Conservation (phyloP, 306 rosid species). For the Gleditsia sinensis region DNA sequence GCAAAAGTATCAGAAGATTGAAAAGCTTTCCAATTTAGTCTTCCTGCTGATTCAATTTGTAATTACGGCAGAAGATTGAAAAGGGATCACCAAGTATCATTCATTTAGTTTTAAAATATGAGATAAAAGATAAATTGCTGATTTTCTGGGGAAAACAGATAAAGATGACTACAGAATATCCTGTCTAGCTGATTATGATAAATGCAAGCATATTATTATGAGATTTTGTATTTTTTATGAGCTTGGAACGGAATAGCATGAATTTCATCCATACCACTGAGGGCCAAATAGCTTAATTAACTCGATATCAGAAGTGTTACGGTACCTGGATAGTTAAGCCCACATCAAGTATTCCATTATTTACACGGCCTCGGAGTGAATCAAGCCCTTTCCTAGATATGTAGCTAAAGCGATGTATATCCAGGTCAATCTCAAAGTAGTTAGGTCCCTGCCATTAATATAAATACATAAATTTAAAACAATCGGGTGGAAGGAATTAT, state of each 20-base stretch:
- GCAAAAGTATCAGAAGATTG: background rate
- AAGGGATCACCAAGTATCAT: background rate
- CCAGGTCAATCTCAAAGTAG: slow-evolving; percentile 94
- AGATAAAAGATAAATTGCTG: background rate
- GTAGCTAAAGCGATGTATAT: slow-evolving; percentile 91
- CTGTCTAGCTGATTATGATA: background rate
- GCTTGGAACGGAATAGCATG: background rate
- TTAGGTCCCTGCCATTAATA: slow-evolving; percentile 66
- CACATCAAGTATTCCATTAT: slow-evolving; percentile 68
- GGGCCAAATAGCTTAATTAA: background rate
- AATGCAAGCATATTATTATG: background rate
- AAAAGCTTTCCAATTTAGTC: background rate
- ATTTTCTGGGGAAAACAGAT: background rate
- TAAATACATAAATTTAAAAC: background rate
- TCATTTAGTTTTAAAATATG: background rate
- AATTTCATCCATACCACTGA: background rate
- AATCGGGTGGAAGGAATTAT: background rate
- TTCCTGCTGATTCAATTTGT: slow-evolving; percentile 3
- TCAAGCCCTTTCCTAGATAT: slow-evolving; percentile 94
- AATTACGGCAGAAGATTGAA: background rate
- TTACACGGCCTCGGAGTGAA: slow-evolving; percentile 71
- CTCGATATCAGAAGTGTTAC: background rate
- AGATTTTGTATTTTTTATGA: background rate
- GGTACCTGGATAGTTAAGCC: slow-evolving; percentile 93
- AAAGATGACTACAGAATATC: background rate